Evolutionary conservation across 225 moss, liverwort and hornwort species (phyloP).

Genomic region (Marchantia paleacea): DNA sequence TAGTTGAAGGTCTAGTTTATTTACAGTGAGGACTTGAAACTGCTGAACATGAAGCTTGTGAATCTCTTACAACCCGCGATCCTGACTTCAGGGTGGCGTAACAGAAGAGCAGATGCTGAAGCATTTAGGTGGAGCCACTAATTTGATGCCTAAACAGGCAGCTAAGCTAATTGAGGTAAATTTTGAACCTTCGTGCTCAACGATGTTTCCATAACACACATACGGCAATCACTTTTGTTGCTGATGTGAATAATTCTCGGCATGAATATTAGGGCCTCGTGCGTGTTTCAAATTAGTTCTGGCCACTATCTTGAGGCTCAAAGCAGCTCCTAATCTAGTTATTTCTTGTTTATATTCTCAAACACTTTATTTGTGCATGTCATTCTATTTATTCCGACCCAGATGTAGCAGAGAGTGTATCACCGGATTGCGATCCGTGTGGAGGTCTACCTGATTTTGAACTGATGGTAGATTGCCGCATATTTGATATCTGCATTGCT

Average conservation of each 20-base stretch:
- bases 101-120: conserved; percentile 80
- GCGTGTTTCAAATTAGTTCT: not conserved
- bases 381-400: too few species aligned
- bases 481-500: not conserved
- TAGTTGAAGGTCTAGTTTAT: not conserved
- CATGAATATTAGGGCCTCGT: not conserved
- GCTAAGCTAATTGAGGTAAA: conserved; percentile 77
- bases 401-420: too few species aligned
- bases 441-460: not conserved
- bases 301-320: not conserved
- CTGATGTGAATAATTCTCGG: not conserved
- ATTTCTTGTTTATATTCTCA: not conserved
- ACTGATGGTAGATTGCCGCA: not conserved
- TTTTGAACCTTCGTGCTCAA: too few species aligned
- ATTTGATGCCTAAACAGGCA: conserved; percentile 60
- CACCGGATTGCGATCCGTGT: not conserved
- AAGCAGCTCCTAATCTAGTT: not conserved
- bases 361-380: not conserved
- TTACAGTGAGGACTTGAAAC: not conserved
- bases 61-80: not conserved
- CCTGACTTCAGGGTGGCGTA: conserved; percentile 59
- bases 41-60: not conserved
- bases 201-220: not conserved
- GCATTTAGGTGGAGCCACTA: conserved; percentile 66
- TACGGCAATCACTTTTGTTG: not conserved